Evolutionary conservation across 768 basidiomycete species (phyloP).

Genomic region (Gloeostereum incarnatum): DNA sequence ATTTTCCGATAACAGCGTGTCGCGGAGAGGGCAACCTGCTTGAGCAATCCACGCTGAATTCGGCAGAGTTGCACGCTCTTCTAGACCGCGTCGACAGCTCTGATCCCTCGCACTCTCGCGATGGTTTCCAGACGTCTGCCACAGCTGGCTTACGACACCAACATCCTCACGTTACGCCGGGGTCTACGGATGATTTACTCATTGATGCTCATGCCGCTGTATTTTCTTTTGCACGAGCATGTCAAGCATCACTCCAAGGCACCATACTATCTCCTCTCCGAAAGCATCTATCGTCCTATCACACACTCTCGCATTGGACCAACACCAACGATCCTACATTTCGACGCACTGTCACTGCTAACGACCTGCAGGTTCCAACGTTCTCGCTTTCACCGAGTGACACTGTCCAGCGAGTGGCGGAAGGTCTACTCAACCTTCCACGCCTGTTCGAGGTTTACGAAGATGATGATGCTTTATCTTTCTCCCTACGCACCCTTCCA

Average conservation of each 20-base stretch:
- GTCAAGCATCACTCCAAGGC: constrained; percentile 71
- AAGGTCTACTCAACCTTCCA: constrained; percentile 91
- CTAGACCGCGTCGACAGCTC: constrained; percentile 44
- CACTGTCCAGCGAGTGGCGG: constrained; percentile 79
- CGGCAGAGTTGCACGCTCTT: constrained; percentile 59
- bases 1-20: constrained; percentile 46
- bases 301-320: constrained; percentile 60
- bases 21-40: constrained; percentile 69
- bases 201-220: constrained; percentile 45
- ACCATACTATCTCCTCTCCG: constrained; percentile 81
- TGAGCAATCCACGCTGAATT: constrained; percentile 79
- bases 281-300: constrained; percentile 63
- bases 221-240: constrained; percentile 55
- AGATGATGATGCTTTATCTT: constrained; percentile 83
- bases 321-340: constrained; percentile 38
- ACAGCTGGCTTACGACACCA: constrained; percentile 20
- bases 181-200: constrained; percentile 34
- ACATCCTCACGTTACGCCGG: constrained; percentile 12
- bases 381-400: constrained; percentile 93
- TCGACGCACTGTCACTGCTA: constrained; percentile 30
- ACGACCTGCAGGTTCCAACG: constrained; percentile 69
- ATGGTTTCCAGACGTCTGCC: constrained; percentile 14
- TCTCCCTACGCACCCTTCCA: constrained; percentile 78
- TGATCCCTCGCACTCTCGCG: constrained; percentile 21
- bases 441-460: constrained; percentile 92